Base-by-base conservation (phyloP, 2,329 filamentous ascomycete species). In the Drechslerella stenobrocha region DNA sequence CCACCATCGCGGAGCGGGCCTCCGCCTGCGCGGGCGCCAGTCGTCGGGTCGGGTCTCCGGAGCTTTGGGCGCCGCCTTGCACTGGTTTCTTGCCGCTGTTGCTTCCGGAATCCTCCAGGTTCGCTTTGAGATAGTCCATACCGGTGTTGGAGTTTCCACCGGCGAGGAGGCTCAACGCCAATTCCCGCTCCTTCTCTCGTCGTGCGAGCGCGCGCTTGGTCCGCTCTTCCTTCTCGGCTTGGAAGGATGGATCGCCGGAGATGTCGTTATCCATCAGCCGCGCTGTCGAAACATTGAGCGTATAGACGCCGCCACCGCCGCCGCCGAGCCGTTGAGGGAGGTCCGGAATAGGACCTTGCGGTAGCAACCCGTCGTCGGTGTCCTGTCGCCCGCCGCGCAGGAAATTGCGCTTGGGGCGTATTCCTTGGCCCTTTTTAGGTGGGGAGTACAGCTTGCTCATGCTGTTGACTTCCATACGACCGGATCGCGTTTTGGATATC, bases 381-480 rank as follows among this genome's bases (percentile, higher is more conserved):
- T 75, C 69, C 47, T 72, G 15, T 72, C 73, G 30, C 74, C 77
- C 23, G 75, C 76, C 45, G 76, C 77, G n/a, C 77, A 80, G 82
- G 18, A 75, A 73, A 9, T 75, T 75, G 24, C 74, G 74, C 40
- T 75, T 60, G 2, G 67, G 70, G 32, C 69, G 46, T 5, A 65
- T 44, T 61, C 71, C 45, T 52, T 72, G 53, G 58, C 71, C 32
- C 70, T 73, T 73, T 57, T 69, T 71, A 2, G 72, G 72, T 1
- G 73, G 73, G 4, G 71, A 77, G 69, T 79, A 79, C 50, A 81
- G 78, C 22, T 80, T 80, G 2, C 81, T 82, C 76, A 85, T 87
- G 9, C 81, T 83, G 74, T 91, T 95, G 67, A 96, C 81, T 74
- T 95, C 90, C 79, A 91, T 86, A 32, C 91, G 82, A 0, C 81